A percentile compares a stretch with the other conserved stretches of the same genome.
Conservation (phyloP, 1,284 basidiomycete species). For the Hortiboletus rubellus region DNA sequence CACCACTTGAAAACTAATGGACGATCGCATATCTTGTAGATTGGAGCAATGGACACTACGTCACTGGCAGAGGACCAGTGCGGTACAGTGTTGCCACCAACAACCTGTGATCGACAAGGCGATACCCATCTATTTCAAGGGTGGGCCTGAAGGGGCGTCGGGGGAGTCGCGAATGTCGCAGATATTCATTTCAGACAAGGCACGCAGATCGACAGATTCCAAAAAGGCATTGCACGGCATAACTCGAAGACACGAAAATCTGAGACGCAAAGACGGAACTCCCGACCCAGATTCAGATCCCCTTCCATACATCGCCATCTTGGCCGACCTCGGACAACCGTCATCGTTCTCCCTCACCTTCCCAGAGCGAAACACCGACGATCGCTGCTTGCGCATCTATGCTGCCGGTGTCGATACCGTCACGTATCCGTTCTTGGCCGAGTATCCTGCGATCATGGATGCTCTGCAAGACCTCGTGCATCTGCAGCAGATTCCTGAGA, state of each 20-base stretch:
- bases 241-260: background rate
- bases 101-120: too few species aligned
- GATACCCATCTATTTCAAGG: too few species aligned
- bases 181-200: constrained; percentile 14
- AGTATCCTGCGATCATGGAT: too few species aligned
- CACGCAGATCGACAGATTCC: background rate
- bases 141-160: too few species aligned
- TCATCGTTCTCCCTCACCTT: constrained; percentile 1
- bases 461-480: too few species aligned
- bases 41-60: constrained; percentile 8
- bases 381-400: constrained; percentile 9
- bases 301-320: constrained; percentile 7
- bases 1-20: background rate
- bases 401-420: constrained; percentile 4
- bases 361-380: background rate
- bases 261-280: background rate
- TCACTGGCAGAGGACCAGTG: constrained; percentile 6
- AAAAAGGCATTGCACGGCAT: background rate
- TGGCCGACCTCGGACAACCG: constrained; percentile 13
- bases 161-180: constrained; percentile 7
- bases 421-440: too few species aligned
- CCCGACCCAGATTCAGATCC: background rate
- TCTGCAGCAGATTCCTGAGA: too few species aligned
- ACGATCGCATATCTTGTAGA: background rate
- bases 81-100: too few species aligned